A percentile compares a stretch with the other conserved stretches of the same genome.
Evolutionary conservation across 2,329 filamentous ascomycete genomes (phyloP).

Genomic region (Diplodia intermedia): DNA sequence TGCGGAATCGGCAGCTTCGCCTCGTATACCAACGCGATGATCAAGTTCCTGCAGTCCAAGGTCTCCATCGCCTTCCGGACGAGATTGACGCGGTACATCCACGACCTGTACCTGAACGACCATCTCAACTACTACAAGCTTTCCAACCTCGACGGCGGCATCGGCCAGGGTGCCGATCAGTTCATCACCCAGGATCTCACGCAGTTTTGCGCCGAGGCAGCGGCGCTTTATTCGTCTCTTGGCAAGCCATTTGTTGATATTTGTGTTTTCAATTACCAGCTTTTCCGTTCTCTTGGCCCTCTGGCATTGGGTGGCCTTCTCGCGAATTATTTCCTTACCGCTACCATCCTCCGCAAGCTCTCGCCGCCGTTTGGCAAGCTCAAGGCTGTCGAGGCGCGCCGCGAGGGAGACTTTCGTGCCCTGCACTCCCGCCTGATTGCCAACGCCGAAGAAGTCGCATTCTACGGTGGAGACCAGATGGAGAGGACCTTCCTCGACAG

Average conservation of each 20-base stretch:
- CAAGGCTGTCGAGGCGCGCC: conserved; percentile 92
- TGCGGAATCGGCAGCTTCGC: conserved; percentile 90
- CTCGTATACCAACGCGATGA: conserved; percentile 98
- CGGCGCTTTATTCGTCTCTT: conserved; percentile 90
- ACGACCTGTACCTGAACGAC: conserved; percentile 94
- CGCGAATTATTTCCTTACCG: conserved; percentile 93
- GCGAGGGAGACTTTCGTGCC: conserved; percentile 92
- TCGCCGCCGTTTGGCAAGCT: conserved; percentile 97
- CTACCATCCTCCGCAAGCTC: conserved; percentile 83
- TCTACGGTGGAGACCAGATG: conserved; percentile 94
- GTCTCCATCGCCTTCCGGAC: conserved; percentile 98
- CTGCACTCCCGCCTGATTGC: conserved; percentile 91
- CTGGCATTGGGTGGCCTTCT: conserved; percentile 84
- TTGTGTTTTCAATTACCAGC: conserved; percentile 96
- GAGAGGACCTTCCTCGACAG: conserved; percentile 91
- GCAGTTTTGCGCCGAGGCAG: conserved; percentile 90
- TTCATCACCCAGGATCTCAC: conserved; percentile 98
- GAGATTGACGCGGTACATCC: conserved; percentile 91
- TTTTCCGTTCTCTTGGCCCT: conserved; percentile 89
- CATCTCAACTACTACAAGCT: conserved; percentile 97
- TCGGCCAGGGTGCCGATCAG: conserved; percentile 91
- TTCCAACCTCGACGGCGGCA: conserved; percentile 87
- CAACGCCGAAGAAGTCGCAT: conserved; percentile 96
- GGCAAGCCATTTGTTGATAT: conserved; percentile 99
- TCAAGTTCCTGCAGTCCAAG: conserved; percentile 97